Conservation (phyloP, 805 yeast genomes). For the Pichia deserticola region DNA sequence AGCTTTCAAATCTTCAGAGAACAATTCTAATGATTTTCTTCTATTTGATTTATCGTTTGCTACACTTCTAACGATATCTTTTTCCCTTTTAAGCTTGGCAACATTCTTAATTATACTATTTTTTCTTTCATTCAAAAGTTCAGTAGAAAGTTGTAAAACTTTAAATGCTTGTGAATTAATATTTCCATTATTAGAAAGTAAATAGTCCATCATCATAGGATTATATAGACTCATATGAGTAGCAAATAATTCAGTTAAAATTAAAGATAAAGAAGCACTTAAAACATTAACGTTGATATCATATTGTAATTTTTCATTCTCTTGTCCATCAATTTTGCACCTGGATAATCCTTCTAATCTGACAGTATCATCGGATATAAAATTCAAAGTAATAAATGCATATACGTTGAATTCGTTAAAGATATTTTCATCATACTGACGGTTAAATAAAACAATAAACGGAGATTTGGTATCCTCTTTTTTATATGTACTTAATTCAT, state of each 20-base stretch:
- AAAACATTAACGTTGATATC: constrained; percentile 28
- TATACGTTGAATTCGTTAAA: constrained; percentile 20
- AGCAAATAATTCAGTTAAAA: constrained; percentile 31
- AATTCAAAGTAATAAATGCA: constrained; percentile 21
- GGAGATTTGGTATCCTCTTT: constrained; percentile 54
- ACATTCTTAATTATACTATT: constrained; percentile 5
- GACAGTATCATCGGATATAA: constrained; percentile 15
- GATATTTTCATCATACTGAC: constrained; percentile 34
- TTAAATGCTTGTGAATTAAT: constrained; percentile 13
- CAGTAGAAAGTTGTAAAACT: not conserved
- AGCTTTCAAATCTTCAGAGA: not conserved
- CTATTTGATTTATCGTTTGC: constrained; percentile 7
- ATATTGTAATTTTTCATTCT: constrained; percentile 11
- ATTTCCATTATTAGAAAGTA: constrained; percentile 26
- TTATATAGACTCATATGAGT: constrained; percentile 31
- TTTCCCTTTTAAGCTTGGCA: constrained; percentile 9
- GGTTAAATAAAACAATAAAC: constrained; percentile 60
- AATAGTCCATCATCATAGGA: constrained; percentile 18
- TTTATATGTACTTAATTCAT: constrained; percentile 44
- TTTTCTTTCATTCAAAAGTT: not conserved
- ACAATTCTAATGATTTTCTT: constrained; percentile 18
- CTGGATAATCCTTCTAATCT: constrained; percentile 23
- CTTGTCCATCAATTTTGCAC: constrained; percentile 12
- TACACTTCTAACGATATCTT: constrained; percentile 7
- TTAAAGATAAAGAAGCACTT: constrained; percentile 30